Evolutionary conservation across 345 rosid species (phyloP).

Genomic region (Clarkia xantiana): DNA sequence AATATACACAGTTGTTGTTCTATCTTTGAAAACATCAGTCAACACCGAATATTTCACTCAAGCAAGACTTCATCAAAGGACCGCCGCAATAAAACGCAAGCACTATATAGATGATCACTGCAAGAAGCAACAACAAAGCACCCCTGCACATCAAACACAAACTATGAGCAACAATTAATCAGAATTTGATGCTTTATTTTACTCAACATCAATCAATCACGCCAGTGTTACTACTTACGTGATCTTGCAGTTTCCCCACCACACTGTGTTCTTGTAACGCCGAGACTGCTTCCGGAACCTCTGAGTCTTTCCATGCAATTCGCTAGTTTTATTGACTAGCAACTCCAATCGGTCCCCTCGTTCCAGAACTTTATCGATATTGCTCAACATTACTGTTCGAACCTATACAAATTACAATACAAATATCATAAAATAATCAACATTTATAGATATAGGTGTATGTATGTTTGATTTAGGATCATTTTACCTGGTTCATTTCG

Average conservation of each 20-base stretch:
- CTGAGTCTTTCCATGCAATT: constrained; percentile 25
- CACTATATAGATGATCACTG: constrained; percentile 18
- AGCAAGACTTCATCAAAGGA: constrained; percentile 16
- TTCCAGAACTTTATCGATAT: constrained; percentile 34
- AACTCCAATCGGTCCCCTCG: constrained; percentile 36
- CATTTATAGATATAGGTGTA: too few species aligned
- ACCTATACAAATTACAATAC: constrained; percentile 16
- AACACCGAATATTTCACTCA: neutral
- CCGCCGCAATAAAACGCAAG: constrained; percentile 20
- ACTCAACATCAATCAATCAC: too few species aligned
- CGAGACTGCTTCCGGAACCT: constrained; percentile 29
- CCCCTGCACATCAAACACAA: constrained; percentile 14
- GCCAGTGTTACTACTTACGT: too few species aligned
- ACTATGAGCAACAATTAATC: neutral
- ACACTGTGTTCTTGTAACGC: constrained; percentile 19
- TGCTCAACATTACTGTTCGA: constrained; percentile 31
- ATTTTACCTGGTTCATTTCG: constrained; percentile 37
- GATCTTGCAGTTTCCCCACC: constrained; percentile 39
- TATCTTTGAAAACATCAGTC: neutral
- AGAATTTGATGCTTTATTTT: too few species aligned
- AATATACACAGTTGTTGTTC: neutral
- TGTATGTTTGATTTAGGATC: neutral
- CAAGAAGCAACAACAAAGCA: constrained; percentile 11
- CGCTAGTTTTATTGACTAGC: constrained; percentile 30
- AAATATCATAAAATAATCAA: neutral